Conservation (phyloP, 441 rosid genomes). For the Pelargonium cotyledonis region DNA sequence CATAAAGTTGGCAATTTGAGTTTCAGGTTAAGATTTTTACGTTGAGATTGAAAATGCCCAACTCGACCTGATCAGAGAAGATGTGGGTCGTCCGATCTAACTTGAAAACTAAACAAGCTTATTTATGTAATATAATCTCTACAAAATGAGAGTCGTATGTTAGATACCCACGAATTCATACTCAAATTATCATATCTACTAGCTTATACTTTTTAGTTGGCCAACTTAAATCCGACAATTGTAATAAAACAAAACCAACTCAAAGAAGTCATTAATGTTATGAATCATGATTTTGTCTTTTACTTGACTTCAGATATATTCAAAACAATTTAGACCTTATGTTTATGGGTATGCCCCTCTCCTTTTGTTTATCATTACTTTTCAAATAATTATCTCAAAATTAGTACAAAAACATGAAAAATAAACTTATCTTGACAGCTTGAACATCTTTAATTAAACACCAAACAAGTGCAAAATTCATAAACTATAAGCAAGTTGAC, state of each 20-base stretch:
- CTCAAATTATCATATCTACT: no score
- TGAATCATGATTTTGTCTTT: neutral
- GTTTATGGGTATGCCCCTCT: neutral
- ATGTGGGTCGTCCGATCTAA: no score
- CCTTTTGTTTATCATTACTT: slow-evolving; percentile 3
- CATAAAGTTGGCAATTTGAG: no score
- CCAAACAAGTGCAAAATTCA: neutral
- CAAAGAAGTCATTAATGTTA: neutral
- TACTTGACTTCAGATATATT: neutral
- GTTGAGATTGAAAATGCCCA: no score
- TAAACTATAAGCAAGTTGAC: neutral
- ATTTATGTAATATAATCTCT: no score
- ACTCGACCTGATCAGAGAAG: no score
- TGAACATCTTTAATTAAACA: slow-evolving; percentile 1
- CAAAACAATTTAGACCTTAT: neutral
- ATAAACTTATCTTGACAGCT: slow-evolving; percentile 6
- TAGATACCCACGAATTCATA: no score
- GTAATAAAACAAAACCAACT: neutral
- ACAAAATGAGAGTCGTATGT: no score
- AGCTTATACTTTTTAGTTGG: no score
- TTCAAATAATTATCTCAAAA: neutral
- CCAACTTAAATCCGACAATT: neutral
- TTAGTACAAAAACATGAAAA: neutral
- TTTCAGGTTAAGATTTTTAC: no score
- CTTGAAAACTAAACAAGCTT: no score